Base-by-base conservation (phyloP, 352 stramenopile species). In the Phytopythium montanum region DNA sequence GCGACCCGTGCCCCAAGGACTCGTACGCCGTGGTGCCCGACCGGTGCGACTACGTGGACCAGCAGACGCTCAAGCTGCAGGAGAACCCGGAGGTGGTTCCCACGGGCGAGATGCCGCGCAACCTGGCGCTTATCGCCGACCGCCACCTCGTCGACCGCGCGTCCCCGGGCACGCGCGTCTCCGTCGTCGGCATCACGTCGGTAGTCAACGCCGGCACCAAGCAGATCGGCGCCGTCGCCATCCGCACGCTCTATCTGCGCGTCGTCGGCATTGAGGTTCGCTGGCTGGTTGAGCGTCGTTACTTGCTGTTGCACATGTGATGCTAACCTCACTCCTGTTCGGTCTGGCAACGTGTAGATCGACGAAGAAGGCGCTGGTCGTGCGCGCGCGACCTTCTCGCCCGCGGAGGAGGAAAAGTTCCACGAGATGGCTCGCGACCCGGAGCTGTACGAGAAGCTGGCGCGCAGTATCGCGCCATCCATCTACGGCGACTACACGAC, bases 41-140 rank as follows among this genome's bases (percentile, higher is more conserved):
- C 68, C 81, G 97, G 53, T 82, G 84, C 45, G 77, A 92, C 10
- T 99, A 99, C 69, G 91, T 99, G 0, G 97, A 99, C 74, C 94
- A 98, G 63, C 97, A 99, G 81, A 98, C 95, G n/a, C 75, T 99
- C 29, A 99, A 99, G 78, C 77, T 99, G 39, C 93, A 98, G 72
- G 92, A 98, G 65, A 96, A 79, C 72, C 97, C 76, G 0, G 97
- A 99, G 65, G 93, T 97, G 18, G 97, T 99, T 9, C 97, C 97
- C 0, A 99, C 97, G 5, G 97, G 97, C 28, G 97, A 99, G 70
- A 99, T 99, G 97, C 97, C 97, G 19, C 83, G 97, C 28, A 97
- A 96, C 60, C 79, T 99, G 33, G 73, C 98, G 39, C 69, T 99
- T n/a, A 88, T 97, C 26, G 85, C 96, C 0, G 97, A 99, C 60